phyloP scores from a whole-genome alignment of 768 basidiomycete species.

The Suillus placidus region DNA sequence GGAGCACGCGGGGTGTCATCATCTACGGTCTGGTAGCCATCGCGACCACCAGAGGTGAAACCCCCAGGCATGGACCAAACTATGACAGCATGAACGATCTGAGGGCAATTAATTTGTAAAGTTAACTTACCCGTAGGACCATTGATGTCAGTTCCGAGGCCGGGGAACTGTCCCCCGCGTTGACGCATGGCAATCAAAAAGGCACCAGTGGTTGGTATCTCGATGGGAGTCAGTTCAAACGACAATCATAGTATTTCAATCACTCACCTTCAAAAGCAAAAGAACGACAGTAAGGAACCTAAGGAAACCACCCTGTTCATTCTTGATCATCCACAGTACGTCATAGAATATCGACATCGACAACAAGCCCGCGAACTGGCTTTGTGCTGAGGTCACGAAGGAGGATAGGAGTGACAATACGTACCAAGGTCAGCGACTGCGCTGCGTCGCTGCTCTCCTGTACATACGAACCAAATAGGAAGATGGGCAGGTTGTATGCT shows the following conservation, averaged over 20 bases:
- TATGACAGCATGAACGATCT: constrained; percentile 25
- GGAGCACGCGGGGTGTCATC: constrained; percentile 44
- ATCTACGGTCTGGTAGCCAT: constrained; percentile 66
- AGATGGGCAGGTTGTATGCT: constrained; percentile 80
- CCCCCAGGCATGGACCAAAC: constrained; percentile 84
- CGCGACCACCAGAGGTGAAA: constrained; percentile 54
- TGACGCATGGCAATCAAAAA: constrained; percentile 57
- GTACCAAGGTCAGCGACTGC: constrained; percentile 66
- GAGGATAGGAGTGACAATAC: constrained; percentile 17
- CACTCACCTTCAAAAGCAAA: constrained; percentile 57
- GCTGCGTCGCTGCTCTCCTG: constrained; percentile 68
- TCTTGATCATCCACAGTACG: constrained; percentile 65
- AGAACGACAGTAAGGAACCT: constrained; percentile 57
- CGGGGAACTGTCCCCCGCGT: constrained; percentile 57
- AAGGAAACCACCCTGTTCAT: constrained; percentile 58
- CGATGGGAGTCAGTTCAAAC: constrained; percentile 2
- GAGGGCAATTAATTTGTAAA: not conserved
- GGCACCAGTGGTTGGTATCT: constrained; percentile 65
- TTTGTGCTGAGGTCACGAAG: constrained; percentile 1
- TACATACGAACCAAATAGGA: constrained; percentile 75
- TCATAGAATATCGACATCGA: constrained; percentile 67
- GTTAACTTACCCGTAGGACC: constrained; percentile 58
- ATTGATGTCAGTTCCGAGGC: constrained; percentile 50
- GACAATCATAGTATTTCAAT: not conserved
- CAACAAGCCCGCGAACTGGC: constrained; percentile 67